A percentile compares a stretch with the other conserved stretches of the same genome.
Conservation (phyloP, 345 rosid genomes). For the Laguncularia racemosa region DNA sequence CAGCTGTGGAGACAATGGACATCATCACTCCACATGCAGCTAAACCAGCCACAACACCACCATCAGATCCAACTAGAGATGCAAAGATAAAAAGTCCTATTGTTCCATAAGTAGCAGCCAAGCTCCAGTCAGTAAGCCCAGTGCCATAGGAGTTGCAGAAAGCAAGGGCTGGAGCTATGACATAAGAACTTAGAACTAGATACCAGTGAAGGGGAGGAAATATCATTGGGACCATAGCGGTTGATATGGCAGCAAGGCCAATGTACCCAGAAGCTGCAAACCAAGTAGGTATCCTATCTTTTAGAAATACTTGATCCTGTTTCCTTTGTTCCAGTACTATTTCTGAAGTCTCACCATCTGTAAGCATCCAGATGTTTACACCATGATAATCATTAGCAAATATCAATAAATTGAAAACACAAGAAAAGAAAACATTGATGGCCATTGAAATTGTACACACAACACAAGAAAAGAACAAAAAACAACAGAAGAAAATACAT, state of each 20-base stretch:
- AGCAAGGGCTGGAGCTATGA: constrained; percentile 88
- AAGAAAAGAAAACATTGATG: too few relatives aligned
- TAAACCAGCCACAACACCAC: constrained; percentile 86
- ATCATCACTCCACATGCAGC: constrained; percentile 91
- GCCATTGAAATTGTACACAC: too few relatives aligned
- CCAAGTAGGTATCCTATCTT: constrained; percentile 74
- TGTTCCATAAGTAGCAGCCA: constrained; percentile 83
- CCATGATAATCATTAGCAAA: too few relatives aligned
- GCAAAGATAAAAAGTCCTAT: constrained; percentile 87
- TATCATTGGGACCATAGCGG: constrained; percentile 55
- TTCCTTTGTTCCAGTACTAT: constrained; percentile 43
- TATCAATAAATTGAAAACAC: too few relatives aligned
- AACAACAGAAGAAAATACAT: too few relatives aligned
- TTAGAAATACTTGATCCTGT: constrained; percentile 61
- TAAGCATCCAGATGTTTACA: not conserved
- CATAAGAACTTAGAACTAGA: constrained; percentile 65
- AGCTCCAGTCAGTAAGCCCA: constrained; percentile 81
- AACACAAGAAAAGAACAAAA: too few relatives aligned
- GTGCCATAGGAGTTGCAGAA: constrained; percentile 90
- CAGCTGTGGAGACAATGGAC: constrained; percentile 89
- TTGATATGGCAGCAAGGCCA: constrained; percentile 85
- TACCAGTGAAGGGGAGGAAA: constrained; percentile 90
- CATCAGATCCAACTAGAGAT: constrained; percentile 64
- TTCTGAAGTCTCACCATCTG: constrained; percentile 48
- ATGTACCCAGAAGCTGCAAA: constrained; percentile 78